Evolutionary conservation across 169 alveolate species (phyloP).

Genomic region (Eimeria necatrix): DNA sequence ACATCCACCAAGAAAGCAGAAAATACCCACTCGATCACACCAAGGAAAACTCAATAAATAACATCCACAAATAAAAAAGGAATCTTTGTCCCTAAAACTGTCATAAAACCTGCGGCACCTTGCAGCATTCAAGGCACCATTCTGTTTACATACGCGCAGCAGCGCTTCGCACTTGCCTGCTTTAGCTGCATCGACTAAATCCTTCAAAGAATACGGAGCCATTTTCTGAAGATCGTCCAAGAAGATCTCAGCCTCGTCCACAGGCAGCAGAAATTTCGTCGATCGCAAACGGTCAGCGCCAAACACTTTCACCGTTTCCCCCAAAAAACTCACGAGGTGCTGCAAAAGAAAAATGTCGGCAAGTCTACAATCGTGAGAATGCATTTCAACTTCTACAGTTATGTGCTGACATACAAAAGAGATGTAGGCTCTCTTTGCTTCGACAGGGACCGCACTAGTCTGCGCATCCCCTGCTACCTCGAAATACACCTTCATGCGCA

Average conservation of each 20-base stretch:
- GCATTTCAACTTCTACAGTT: too few relatives aligned
- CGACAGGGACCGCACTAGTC: too few relatives aligned
- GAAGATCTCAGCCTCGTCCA: slow-evolving; percentile 14
- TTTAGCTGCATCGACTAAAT: slow-evolving; percentile 6
- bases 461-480: too few relatives aligned
- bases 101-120: not conserved
- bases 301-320: slow-evolving; percentile 65
- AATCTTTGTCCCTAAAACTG: not conserved
- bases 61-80: not conserved
- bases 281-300: not conserved
- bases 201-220: slow-evolving; percentile 19
- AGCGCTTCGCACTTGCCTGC: slow-evolving; percentile 33
- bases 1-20: not conserved
- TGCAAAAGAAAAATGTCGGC: not conserved
- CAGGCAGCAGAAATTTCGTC: slow-evolving; percentile 29
- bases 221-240: slow-evolving; percentile 23
- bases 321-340: slow-evolving; percentile 32
- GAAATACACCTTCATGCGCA: too few relatives aligned
- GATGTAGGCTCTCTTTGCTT: too few relatives aligned
- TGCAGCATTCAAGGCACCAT: not conserved
- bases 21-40: not conserved
- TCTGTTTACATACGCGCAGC: not conserved
- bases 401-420: too few relatives aligned
- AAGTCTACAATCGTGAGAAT: not conserved
- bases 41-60: not conserved